These are phyloP conservation scores for Litchi chinensis DNA, from an alignment of 345 rosid species.

Conservation along the genomic window DNA sequence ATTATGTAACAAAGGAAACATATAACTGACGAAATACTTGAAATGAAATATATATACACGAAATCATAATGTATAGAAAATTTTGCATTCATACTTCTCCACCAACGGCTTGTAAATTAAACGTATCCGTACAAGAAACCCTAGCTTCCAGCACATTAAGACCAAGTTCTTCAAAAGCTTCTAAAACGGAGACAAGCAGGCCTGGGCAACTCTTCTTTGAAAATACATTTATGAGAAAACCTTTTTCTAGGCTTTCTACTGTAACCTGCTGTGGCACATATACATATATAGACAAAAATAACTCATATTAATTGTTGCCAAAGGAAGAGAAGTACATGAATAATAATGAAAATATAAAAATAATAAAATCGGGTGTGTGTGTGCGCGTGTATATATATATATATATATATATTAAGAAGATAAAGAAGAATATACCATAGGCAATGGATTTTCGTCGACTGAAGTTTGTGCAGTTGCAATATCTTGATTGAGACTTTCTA, in stretches of 20 bases:
- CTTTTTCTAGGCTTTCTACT: constrained; percentile 82
- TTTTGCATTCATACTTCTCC: constrained; percentile 54
- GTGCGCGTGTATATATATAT: too few relatives aligned
- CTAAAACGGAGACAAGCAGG: constrained; percentile 72
- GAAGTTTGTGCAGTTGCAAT: constrained; percentile 45
- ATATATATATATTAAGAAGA: neutral
- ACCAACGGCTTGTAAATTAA: constrained; percentile 71
- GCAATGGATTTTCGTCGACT: constrained; percentile 32
- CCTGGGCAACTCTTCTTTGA: constrained; percentile 71
- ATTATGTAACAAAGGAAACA: neutral
- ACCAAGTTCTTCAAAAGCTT: constrained; percentile 82
- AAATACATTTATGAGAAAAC: constrained; percentile 66
- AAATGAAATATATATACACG: too few relatives aligned
- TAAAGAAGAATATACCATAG: constrained; percentile 36
- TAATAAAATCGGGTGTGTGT: neutral
- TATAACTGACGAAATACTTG: neutral
- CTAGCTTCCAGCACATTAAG: constrained; percentile 87
- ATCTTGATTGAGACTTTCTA: constrained; percentile 61
- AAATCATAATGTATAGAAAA: neutral
- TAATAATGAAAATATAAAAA: neutral
- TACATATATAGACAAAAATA: neutral
- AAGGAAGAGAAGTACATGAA: neutral
- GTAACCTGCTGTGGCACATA: constrained; percentile 52
- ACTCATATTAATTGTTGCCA: neutral
- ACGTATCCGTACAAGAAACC: constrained; percentile 84